phyloP scores from a whole-genome alignment of 2,329 filamentous ascomycete genomes.

The Pseudogymnoascus destructans region DNA sequence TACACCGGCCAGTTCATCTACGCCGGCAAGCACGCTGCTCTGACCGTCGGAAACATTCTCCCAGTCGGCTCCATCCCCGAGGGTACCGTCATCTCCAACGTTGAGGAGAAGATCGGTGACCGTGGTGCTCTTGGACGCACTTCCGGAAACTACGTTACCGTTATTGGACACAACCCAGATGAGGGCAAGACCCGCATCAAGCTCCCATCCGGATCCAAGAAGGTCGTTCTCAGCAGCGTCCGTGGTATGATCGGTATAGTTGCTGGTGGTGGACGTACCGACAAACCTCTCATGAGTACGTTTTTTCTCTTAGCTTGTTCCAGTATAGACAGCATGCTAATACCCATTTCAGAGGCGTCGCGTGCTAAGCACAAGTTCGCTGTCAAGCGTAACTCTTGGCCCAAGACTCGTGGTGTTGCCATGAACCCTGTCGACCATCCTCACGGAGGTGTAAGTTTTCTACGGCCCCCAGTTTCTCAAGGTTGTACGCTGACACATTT shows the following conservation, averaged over 20 bases:
- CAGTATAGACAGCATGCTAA: slow-evolving; percentile 29
- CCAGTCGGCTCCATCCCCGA: slow-evolving; percentile 89
- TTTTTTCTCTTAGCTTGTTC: slow-evolving; percentile 22
- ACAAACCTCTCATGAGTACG: slow-evolving; percentile 94
- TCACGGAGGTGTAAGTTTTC: slow-evolving; percentile 67
- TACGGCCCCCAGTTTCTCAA: slow-evolving; percentile 11
- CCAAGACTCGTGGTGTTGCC: slow-evolving; percentile 99
- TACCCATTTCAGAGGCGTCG: slow-evolving; percentile 64
- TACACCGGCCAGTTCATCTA: slow-evolving; percentile 99
- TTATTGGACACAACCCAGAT: slow-evolving; percentile 94
- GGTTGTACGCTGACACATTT: slow-evolving; percentile 96
- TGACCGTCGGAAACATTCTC: slow-evolving; percentile 96
- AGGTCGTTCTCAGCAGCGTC: slow-evolving; percentile 82
- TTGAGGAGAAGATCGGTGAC: slow-evolving; percentile 98
- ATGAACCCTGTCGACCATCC: slow-evolving; percentile 99
- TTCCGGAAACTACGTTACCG: slow-evolving; percentile 98
- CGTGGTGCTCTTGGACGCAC: slow-evolving; percentile 92
- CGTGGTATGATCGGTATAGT: slow-evolving; percentile 99
- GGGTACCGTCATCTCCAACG: slow-evolving; percentile 98
- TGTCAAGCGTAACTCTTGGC: slow-evolving; percentile 99
- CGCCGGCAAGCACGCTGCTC: slow-evolving; percentile 94
- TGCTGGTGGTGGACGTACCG: slow-evolving; percentile 96
- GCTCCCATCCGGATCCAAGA: slow-evolving; percentile 98
- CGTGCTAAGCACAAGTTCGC: slow-evolving; percentile 99
- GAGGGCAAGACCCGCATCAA: slow-evolving; percentile 99